phyloP scores from a whole-genome alignment of 805 yeast genomes.

The Saturnispora sekii region DNA sequence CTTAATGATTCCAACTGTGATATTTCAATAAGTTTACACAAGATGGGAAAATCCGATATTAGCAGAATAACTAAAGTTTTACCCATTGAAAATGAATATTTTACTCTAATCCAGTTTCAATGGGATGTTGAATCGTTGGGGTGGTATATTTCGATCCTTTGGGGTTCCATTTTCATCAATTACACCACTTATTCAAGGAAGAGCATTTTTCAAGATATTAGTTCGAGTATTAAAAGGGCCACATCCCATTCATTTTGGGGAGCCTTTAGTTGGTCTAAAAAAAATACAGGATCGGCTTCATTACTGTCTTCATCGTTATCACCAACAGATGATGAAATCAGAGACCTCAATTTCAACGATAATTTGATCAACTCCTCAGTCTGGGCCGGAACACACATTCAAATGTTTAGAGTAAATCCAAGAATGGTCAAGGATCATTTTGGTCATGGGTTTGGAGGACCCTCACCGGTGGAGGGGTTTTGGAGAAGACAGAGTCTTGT shows the following conservation, averaged over 20 bases:
- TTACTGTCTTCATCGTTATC: not conserved
- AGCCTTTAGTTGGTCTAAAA: constrained; percentile 17
- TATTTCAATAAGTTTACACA: constrained; percentile 27
- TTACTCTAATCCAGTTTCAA: constrained; percentile 40
- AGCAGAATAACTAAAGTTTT: constrained; percentile 9
- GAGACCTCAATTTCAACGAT: constrained; percentile 8
- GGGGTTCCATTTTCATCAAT: constrained; percentile 44
- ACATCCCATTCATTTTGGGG: constrained; percentile 27
- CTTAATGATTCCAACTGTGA: constrained; percentile 13
- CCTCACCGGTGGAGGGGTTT: constrained; percentile 12
- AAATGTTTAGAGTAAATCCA: constrained; percentile 30
- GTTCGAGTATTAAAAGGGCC: constrained; percentile 25
- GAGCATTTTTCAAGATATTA: constrained; percentile 28
- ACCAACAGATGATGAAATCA: constrained; percentile 4
- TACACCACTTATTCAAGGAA: constrained; percentile 28
- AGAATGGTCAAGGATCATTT: constrained; percentile 9
- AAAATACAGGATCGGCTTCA: constrained; percentile 1
- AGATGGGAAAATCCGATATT: constrained; percentile 31
- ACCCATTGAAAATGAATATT: constrained; percentile 30
- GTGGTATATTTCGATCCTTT: constrained; percentile 64
- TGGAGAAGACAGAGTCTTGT: constrained; percentile 13
- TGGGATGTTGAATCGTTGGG: constrained; percentile 63
- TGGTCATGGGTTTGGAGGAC: not conserved
- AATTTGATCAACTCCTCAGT: constrained; percentile 24
- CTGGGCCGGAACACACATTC: constrained; percentile 39